A percentile compares a stretch with the other conserved stretches of the same genome.
These are phyloP conservation scores for Diddensiella caesifluorescens DNA, from an alignment of 805 yeast species.

Conservation along the genomic window DNA sequence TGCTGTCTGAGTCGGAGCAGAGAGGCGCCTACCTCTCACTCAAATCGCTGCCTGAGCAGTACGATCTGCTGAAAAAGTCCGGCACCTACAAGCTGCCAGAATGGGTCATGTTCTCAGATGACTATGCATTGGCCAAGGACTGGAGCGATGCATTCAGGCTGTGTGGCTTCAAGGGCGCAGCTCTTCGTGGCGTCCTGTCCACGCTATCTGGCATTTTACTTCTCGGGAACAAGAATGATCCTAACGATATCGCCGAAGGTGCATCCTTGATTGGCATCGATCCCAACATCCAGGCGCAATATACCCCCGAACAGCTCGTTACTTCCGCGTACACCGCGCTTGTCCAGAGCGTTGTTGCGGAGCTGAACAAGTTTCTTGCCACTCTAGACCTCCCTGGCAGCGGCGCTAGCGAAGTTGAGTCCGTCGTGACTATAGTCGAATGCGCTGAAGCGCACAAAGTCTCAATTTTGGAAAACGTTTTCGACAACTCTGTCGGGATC, in stretches of 20 bases:
- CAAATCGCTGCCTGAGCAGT: conserved; percentile 27
- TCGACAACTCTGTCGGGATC: conserved; percentile 34
- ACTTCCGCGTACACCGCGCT: conserved; percentile 32
- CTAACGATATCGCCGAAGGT: conserved; percentile 36
- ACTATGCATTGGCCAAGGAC: conserved; percentile 36
- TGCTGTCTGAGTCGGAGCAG: conserved; percentile 30
- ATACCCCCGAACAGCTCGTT: conserved; percentile 31
- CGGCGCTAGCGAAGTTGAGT: conserved; percentile 28
- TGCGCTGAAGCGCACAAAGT: conserved; percentile 24
- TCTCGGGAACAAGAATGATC: conserved; percentile 30
- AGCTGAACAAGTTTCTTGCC: conserved; percentile 33
- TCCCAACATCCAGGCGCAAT: conserved; percentile 24
- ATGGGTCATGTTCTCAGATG: conserved; percentile 36
- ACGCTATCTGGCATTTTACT: conserved; percentile 37
- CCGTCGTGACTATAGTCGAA: conserved; percentile 36
- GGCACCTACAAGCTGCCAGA: conserved; percentile 30
- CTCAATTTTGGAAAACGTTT: conserved; percentile 30
- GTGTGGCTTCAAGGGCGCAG: conserved; percentile 32
- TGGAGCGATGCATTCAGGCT: conserved; percentile 36
- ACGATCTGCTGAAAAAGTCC: conserved; percentile 28
- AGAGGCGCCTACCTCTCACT: conserved; percentile 28
- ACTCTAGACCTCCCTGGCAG: conserved; percentile 25
- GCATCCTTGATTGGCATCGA: conserved; percentile 37
- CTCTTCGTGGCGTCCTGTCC: conserved; percentile 31
- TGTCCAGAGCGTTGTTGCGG: conserved; percentile 30